phyloP scores from a whole-genome alignment of 179 eudicot species.

The Sideroxylon spinosum region DNA sequence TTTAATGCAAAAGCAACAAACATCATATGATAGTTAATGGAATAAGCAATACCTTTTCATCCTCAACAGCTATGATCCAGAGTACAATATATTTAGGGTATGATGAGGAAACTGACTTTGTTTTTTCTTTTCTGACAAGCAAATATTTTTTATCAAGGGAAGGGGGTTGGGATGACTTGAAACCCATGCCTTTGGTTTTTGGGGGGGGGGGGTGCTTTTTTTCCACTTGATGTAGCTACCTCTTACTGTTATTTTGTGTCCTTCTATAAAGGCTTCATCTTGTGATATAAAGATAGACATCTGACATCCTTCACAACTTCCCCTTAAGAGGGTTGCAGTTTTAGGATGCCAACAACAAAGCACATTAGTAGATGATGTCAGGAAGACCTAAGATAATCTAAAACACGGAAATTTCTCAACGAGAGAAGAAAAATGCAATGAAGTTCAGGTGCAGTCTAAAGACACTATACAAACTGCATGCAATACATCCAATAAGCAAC shows the following conservation, averaged over 20 bases:
- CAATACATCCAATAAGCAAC: neutral
- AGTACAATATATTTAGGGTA: no score
- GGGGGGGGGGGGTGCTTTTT: no score
- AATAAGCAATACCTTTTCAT: neutral
- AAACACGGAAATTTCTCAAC: neutral
- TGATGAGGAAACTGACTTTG: no score
- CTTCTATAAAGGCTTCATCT: neutral
- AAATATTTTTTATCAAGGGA: no score
- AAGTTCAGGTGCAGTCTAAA: neutral
- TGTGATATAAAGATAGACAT: neutral
- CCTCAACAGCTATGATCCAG: neutral
- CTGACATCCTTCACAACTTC: neutral
- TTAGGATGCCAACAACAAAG: neutral
- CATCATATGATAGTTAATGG: neutral
- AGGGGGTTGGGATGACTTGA: no score
- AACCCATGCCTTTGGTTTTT: no score
- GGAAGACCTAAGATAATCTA: neutral
- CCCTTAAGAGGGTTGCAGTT: neutral
- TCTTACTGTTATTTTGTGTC: neutral
- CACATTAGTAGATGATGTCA: neutral
- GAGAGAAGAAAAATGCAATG: neutral
- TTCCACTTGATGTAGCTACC: no score
- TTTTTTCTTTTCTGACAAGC: no score
- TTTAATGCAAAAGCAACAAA: neutral
- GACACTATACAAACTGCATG: neutral